Base-by-base conservation (phyloP, 2,329 filamentous ascomycete species). In the Alternaria tenuissima region DNA sequence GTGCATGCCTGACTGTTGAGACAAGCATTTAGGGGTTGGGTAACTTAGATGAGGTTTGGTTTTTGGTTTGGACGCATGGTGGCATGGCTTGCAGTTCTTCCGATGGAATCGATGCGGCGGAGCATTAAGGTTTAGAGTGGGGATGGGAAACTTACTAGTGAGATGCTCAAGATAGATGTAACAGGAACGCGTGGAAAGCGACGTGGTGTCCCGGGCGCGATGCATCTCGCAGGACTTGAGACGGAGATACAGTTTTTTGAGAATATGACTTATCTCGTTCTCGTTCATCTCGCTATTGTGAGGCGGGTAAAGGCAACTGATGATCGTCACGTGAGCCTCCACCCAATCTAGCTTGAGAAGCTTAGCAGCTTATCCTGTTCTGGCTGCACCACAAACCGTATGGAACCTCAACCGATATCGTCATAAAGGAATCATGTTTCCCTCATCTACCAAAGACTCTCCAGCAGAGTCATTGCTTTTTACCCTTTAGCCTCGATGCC, bases 81-180 rank as follows among this genome's bases (percentile, higher is more conserved):
- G 46, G 20, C 30, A 38, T 18, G 30, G 20, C 34, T 20, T 46
- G 32, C 46, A 24, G 18, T 36, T 49, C 46, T 49, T 49, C 20
- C 46, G 20, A 18, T 24, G 46, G 32, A 20, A 49, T 24, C 20
- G 32, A 16, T 26, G 46, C 14, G 11, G 30, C 22, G 30, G 30
- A 34, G 30, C 46, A 22, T 24, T 36, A 36, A 48, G 46, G 46
- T 48, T 48, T 48, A 48, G 30, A 48, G 46, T 48, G 30, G 46
- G 30, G 46, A 32, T 20, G 46, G 46, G 18, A 48, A 18, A 36
- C 20, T 30, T 1, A 14, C 46, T 48, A 36, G 46, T 48, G 28
- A 48, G 30, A 48, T 48, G 2, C 32, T 36, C 11, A 36, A 36
- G 12, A 14, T 36, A 26, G 30, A 24, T 24, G 30, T 11, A 12